Conservation (phyloP, 495 filamentous ascomycete genomes). For the Gamarada debralockiae region DNA sequence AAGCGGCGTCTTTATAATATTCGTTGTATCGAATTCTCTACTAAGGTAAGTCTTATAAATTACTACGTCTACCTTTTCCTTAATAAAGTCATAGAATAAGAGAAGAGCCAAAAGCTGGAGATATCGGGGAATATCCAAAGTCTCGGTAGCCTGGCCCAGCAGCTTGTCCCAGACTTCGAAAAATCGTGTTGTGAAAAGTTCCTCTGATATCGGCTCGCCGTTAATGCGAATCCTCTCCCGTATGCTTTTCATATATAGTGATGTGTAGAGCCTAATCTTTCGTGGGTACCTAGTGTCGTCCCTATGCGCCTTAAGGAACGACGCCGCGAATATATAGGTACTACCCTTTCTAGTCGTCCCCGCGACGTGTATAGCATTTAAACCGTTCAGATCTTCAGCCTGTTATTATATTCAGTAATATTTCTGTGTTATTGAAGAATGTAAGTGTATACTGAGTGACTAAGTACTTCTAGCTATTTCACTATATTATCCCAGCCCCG, state of each 20-base stretch:
- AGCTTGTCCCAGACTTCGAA: conserved; percentile 84
- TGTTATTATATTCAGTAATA: conserved; percentile 35
- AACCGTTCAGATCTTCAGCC: conserved; percentile 64
- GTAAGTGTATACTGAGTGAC: conserved; percentile 7
- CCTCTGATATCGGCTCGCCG: conserved; percentile 67
- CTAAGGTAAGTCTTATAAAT: conserved; percentile 91
- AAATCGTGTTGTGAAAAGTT: conserved; percentile 74
- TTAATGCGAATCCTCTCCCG: conserved; percentile 85
- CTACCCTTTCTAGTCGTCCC: conserved; percentile 93
- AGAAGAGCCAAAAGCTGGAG: conserved; percentile 67
- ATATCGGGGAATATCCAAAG: conserved; percentile 47
- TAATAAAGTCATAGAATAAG: conserved; percentile 81
- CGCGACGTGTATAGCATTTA: conserved; percentile 77
- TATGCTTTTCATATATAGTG: conserved; percentile 79
- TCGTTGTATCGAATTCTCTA: conserved; percentile 89
- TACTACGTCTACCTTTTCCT: conserved; percentile 72
- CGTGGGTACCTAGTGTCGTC: conserved; percentile 25
- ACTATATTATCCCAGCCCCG: conserved; percentile 2
- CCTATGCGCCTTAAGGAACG: conserved; percentile 40
- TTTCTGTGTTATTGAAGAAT: conserved; percentile 21
- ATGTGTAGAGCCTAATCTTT: conserved; percentile 79
- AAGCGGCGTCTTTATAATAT: conserved; percentile 70
- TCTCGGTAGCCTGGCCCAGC: conserved; percentile 47
- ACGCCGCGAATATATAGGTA: conserved; percentile 62
- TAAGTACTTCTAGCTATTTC: neutral